Evolutionary conservation across 225 moss, liverwort and hornwort species (phyloP).

Genomic region (Physcomitrium patens): DNA sequence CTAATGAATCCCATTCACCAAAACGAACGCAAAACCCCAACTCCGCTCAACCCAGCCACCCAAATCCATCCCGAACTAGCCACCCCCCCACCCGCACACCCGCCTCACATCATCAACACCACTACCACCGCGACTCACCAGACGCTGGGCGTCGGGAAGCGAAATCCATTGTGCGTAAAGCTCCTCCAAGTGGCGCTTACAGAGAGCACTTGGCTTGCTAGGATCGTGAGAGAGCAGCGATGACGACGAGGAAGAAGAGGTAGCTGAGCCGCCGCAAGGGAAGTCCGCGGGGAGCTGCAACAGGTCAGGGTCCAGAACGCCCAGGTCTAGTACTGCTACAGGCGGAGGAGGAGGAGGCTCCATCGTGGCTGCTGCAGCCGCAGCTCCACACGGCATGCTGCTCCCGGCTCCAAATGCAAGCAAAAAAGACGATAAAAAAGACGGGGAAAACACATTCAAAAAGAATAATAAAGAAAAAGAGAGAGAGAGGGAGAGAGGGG

Average conservation of each 20-base stretch:
- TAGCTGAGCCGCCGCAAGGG: not conserved
- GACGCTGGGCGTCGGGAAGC: slow-evolving; percentile 89
- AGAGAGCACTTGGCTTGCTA: slow-evolving; percentile 33
- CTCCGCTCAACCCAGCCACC: not conserved
- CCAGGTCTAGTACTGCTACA: slow-evolving; percentile 53
- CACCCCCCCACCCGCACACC: not conserved
- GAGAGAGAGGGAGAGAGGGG: no score
- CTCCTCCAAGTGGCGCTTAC: slow-evolving; percentile 75
- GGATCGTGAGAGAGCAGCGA: slow-evolving; percentile 19
- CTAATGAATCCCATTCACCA: not conserved
- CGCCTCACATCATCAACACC: not conserved
- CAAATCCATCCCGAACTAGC: not conserved
- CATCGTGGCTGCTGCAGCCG: slow-evolving; percentile 25
- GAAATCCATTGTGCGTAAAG: slow-evolving; percentile 98
- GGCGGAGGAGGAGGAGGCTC: slow-evolving; percentile 35
- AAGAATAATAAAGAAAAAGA: no score
- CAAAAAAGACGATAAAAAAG: not conserved
- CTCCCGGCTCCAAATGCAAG: slow-evolving; percentile 3
- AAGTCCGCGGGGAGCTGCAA: slow-evolving; percentile 60
- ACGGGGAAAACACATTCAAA: no score
- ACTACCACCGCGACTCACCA: slow-evolving; percentile 50
- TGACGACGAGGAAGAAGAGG: slow-evolving; percentile 35
- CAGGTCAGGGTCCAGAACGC: slow-evolving; percentile 52
- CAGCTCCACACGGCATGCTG: slow-evolving; percentile 45
- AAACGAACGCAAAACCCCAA: slow-evolving; percentile 8